These are phyloP conservation scores for Ogataea paraovalis DNA, from an alignment of 805 yeast genomes.

Conservation along the genomic window DNA sequence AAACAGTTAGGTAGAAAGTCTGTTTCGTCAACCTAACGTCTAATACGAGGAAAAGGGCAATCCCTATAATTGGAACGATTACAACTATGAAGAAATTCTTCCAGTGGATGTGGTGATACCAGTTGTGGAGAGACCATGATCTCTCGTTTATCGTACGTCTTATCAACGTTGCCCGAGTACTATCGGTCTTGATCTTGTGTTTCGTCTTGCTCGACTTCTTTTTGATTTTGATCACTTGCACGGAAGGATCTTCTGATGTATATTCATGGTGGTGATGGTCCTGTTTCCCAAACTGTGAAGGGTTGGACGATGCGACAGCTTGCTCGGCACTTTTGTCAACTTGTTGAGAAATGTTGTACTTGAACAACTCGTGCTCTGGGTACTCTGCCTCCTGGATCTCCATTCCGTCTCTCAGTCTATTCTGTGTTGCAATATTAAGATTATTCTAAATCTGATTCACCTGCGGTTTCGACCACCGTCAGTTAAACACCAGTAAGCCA, in stretches of 20 bases:
- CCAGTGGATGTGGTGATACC: conserved; percentile 77
- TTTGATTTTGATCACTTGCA: conserved; percentile 10
- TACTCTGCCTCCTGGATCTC: conserved; percentile 28
- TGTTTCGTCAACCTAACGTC: conserved; percentile 13
- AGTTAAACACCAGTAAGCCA: too few relatives aligned
- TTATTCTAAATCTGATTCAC: too few relatives aligned
- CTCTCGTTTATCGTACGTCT: conserved; percentile 59
- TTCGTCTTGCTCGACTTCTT: conserved; percentile 31
- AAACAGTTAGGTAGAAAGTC: conserved; percentile 48
- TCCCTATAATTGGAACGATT: conserved; percentile 45
- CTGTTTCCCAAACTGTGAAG: not conserved
- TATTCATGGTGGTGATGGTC: not conserved
- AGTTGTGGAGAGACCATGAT: conserved; percentile 71
- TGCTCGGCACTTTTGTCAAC: not conserved
- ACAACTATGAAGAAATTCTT: conserved; percentile 54
- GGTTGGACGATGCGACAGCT: too few relatives aligned
- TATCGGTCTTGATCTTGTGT: conserved; percentile 21
- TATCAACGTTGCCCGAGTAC: conserved; percentile 17
- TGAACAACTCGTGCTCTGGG: conserved; percentile 27
- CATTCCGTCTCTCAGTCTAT: too few relatives aligned
- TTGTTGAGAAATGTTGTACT: conserved; percentile 12
- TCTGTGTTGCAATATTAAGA: too few relatives aligned
- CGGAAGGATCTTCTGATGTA: not conserved
- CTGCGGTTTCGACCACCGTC: too few relatives aligned
- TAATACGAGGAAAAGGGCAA: not conserved